Percentiles rank a stretch among this genome's conserved stretches.
Evolutionary conservation across 1,284 basidiomycete species (phyloP).

Genomic region (Papiliotrema laurentii): DNA sequence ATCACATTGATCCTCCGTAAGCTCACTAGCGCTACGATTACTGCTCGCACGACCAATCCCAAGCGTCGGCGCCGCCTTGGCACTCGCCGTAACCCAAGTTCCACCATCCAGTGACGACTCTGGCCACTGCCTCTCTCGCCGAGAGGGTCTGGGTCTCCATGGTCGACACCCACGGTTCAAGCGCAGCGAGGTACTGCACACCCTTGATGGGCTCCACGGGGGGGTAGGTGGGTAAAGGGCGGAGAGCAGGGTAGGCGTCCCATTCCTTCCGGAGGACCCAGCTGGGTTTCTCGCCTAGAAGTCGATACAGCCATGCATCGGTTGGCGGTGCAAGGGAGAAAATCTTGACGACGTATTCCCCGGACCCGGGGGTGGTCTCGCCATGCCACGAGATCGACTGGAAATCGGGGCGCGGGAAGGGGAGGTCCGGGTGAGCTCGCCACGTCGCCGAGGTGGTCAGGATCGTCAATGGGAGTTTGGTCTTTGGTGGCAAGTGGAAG

Average conservation of each 20-base stretch:
- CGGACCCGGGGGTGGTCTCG: slow-evolving; percentile 48
- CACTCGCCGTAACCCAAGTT: slow-evolving; percentile 42
- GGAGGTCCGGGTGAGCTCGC: slow-evolving; percentile 11
- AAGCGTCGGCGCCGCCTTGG: slow-evolving; percentile 28
- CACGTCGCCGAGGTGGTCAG: slow-evolving; percentile 65
- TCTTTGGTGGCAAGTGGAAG: slow-evolving; percentile 59
- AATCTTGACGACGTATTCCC: slow-evolving; percentile 75
- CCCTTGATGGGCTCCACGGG: slow-evolving; percentile 68
- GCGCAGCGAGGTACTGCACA: slow-evolving; percentile 82
- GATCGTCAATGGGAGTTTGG: slow-evolving; percentile 59
- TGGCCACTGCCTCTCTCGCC: slow-evolving; percentile 74
- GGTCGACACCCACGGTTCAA: slow-evolving; percentile 65
- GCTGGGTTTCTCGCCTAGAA: slow-evolving; percentile 58
- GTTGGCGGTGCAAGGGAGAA: slow-evolving; percentile 66
- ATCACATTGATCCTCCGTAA: too few relatives aligned
- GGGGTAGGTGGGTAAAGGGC: slow-evolving; percentile 65
- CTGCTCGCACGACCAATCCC: slow-evolving; percentile 42
- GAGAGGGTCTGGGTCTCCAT: slow-evolving; percentile 91
- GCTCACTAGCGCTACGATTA: too few relatives aligned
- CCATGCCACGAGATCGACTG: slow-evolving; percentile 86
- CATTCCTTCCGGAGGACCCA: slow-evolving; percentile 80
- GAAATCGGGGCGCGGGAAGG: slow-evolving; percentile 65
- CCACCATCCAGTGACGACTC: slow-evolving; percentile 65
- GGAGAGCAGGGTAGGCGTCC: slow-evolving; percentile 53
- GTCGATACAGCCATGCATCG: slow-evolving; percentile 61